Base-by-base conservation (phyloP, 2,329 filamentous ascomycete genomes). In the Cryphonectria parasitica region DNA sequence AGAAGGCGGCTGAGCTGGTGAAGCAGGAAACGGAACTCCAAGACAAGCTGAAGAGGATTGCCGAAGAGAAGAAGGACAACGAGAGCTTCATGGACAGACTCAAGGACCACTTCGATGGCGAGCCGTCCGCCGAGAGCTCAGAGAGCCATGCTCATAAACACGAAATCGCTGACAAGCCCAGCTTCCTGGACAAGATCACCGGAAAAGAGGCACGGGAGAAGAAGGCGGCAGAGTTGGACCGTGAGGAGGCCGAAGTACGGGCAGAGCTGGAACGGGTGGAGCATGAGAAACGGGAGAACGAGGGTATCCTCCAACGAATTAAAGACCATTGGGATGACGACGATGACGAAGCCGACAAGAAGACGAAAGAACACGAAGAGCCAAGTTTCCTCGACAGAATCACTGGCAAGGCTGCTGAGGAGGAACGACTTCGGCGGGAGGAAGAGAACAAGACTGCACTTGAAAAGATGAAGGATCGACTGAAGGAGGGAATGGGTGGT, bases 401-500 rank as follows among this genome's bases (percentile, higher is more conserved):
- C 28, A 71, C 70, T 8, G 70, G 71, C 28, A 68, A 66, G 54
- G 71, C 71, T 3, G 71, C 64, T 28, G 70, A 70, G 64, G 64
- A 70, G n/a, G 71, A 70, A 39, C 68, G 71, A 28, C 54, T 49
- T 5, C 71, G 68, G 15, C 61, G 17, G 45, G 71, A 72, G 17
- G 71, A 72, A 66, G 65, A 68, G 62, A 56, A 68, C 22, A 72
- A 70, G 45, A 63, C 34, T 7, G 54, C 68, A 0, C 49, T 72
- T 3, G 25, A 70, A 7, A 72, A 66, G 62, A 56, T 72, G 34
- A 61, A 65, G 78, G 86, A 91, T 82, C 93, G 92, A 82, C 67
- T 95, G 71, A 92, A 95, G 83, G 78, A 81, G 71, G 85, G 89
- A 73, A 91, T 91, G 31, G 93, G 93, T 45, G 93, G 93, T 68